These are phyloP conservation scores for Parsonsia alboflavescens DNA, from an alignment of 257 asterid species.

Conservation along the genomic window DNA sequence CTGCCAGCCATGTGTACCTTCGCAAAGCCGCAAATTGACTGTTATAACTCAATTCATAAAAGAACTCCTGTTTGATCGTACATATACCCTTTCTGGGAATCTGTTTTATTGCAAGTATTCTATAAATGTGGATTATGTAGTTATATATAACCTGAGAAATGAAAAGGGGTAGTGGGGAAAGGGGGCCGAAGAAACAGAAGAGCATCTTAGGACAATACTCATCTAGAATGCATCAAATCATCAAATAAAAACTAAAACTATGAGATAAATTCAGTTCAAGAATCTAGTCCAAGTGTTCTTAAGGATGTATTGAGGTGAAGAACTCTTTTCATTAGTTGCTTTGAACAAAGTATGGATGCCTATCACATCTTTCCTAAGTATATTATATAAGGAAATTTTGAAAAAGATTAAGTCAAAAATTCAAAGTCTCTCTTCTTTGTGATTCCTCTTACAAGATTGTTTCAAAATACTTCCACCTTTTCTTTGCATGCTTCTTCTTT, in stretches of 20 bases:
- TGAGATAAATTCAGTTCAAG: slow-evolving; percentile 9
- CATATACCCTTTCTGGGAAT: neutral
- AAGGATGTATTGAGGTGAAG: slow-evolving; percentile 10
- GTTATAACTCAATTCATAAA: neutral
- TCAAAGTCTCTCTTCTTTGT: slow-evolving; percentile 17
- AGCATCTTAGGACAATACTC: slow-evolving; percentile 14
- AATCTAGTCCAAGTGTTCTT: slow-evolving; percentile 22
- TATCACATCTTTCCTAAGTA: slow-evolving; percentile 21
- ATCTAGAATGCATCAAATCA: slow-evolving; percentile 4
- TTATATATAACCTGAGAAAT: neutral
- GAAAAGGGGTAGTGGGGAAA: slow-evolving; percentile 10
- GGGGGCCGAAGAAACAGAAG: neutral
- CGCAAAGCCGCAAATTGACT: neutral
- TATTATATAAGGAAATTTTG: slow-evolving; percentile 12
- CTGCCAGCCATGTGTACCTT: neutral
- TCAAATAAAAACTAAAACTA: slow-evolving; percentile 6
- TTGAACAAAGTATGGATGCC: slow-evolving; percentile 26
- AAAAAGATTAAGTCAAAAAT: slow-evolving; percentile 22
- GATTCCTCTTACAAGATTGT: slow-evolving; percentile 21
- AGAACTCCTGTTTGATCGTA: no score
- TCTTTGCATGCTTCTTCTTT: slow-evolving; percentile 23
- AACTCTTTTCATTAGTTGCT: slow-evolving; percentile 11
- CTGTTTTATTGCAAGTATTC: neutral
- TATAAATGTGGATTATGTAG: neutral
- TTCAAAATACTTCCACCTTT: slow-evolving; percentile 11